Percentiles rank a stretch among this genome's conserved stretches.
Conservation (phyloP, 768 basidiomycete genomes). For the Xerocomus brunneocitrinus region DNA sequence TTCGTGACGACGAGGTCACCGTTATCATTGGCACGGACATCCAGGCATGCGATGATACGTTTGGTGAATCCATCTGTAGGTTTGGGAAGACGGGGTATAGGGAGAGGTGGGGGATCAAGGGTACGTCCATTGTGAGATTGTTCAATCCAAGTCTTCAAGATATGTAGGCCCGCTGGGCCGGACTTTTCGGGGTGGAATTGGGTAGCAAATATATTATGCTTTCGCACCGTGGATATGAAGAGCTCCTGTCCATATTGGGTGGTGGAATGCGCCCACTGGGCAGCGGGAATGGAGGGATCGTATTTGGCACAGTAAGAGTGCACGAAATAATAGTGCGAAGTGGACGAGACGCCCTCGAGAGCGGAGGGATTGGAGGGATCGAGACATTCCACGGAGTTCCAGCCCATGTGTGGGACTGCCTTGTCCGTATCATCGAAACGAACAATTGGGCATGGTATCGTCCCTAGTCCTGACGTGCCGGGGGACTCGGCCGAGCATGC, state of each 20-base stretch:
- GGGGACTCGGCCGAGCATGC: conserved; percentile 78
- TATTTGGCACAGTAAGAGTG: conserved; percentile 91
- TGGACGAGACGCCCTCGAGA: conserved; percentile 44
- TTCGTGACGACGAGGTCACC: conserved; percentile 99
- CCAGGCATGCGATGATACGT: conserved; percentile 95
- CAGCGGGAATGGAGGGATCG: conserved; percentile 52
- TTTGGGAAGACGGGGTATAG: conserved; percentile 36
- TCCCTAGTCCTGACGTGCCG: conserved; percentile 62
- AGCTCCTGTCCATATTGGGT: conserved; percentile 94
- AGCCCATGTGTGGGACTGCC: conserved; percentile 96
- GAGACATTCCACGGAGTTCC: conserved; percentile 75
- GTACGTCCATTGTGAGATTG: conserved; percentile 43
- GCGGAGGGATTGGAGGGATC: conserved; percentile 37
- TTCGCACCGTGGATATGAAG: conserved; percentile 81
- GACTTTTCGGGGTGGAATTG: conserved; percentile 99
- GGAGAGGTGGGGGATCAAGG: conserved; percentile 27
- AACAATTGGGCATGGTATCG: conserved; percentile 80
- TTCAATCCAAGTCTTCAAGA: conserved; percentile 78
- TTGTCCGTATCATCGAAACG: conserved; percentile 70
- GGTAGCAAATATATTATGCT: conserved; percentile 81
- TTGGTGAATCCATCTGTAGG: conserved; percentile 74
- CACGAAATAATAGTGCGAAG: conserved; percentile 91
- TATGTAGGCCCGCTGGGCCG: conserved; percentile 75
- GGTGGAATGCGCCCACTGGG: conserved; percentile 77
- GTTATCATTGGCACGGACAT: conserved; percentile 91